Percentiles rank a stretch among this genome's conserved stretches.
phyloP scores from a whole-genome alignment of 805 yeast species.

The Myxozyma kluyveri region DNA sequence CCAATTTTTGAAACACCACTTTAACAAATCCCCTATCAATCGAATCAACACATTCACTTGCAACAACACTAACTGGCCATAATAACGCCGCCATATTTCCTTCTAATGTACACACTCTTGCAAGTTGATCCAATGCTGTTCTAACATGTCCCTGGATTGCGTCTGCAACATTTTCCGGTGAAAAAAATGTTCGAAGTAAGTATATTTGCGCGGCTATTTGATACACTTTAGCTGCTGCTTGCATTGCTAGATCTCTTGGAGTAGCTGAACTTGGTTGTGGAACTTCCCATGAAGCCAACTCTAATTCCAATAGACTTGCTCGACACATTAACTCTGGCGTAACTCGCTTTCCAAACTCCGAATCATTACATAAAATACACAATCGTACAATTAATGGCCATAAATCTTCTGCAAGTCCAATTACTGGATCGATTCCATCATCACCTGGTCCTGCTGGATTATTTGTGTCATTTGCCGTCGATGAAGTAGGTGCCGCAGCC shows the following conservation, averaged over 20 bases:
- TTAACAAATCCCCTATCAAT: constrained; percentile 28
- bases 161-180: constrained; percentile 19
- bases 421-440: constrained; percentile 27
- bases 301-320: constrained; percentile 26
- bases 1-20: constrained; percentile 27
- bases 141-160: constrained; percentile 22
- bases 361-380: constrained; percentile 26
- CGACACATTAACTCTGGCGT: constrained; percentile 19
- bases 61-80: constrained; percentile 29
- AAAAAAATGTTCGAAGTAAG: constrained; percentile 23
- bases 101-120: constrained; percentile 27
- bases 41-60: constrained; percentile 26
- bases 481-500: not conserved
- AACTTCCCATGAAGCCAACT: constrained; percentile 22
- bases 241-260: constrained; percentile 22
- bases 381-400: constrained; percentile 29
- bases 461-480: too few species aligned
- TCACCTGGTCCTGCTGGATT: not conserved
- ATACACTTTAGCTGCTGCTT: constrained; percentile 27
- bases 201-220: constrained; percentile 28
- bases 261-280: constrained; percentile 1
- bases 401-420: constrained; percentile 25
- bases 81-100: constrained; percentile 29
- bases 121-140: constrained; percentile 22
- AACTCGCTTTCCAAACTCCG: constrained; percentile 20